A percentile compares a stretch with the other conserved stretches of the same genome.
Conservation (phyloP, 2,329 filamentous ascomycete genomes). For the Penicillium thymicola region DNA sequence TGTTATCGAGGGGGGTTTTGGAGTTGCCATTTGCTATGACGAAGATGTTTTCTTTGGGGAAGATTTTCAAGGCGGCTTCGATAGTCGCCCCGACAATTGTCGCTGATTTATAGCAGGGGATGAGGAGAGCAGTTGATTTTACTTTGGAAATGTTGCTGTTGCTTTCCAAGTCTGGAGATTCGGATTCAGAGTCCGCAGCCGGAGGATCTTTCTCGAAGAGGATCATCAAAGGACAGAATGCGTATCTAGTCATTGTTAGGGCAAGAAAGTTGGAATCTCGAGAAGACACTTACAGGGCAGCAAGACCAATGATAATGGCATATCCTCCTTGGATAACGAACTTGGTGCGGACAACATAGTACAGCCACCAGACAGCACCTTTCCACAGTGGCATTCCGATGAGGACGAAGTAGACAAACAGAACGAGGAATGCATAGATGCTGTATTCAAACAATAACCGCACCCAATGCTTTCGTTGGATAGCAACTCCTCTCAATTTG, state of each 20-base stretch:
- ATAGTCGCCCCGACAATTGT: constrained; percentile 43
- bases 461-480: constrained; percentile 30
- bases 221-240: too few relatives aligned
- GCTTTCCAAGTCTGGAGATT: constrained; percentile 14
- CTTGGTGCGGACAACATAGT: constrained; percentile 41
- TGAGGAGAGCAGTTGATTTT: constrained; percentile 40
- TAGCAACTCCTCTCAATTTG: constrained; percentile 17
- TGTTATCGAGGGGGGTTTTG: too few relatives aligned
- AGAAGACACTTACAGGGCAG: too few relatives aligned
- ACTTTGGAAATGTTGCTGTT: constrained; percentile 28
- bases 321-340: constrained; percentile 18
- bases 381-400: constrained; percentile 48
- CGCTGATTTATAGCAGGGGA: constrained; percentile 51
- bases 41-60: constrained; percentile 35
- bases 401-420: constrained; percentile 48
- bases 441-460: constrained; percentile 40
- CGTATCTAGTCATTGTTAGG: too few relatives aligned
- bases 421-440: constrained; percentile 36
- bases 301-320: too few relatives aligned
- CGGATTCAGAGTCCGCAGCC: too few relatives aligned
- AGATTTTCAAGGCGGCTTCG: constrained; percentile 47
- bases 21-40: too few relatives aligned
- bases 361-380: constrained; percentile 45
- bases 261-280: too few relatives aligned
- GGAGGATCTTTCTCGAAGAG: too few relatives aligned